Conservation (phyloP, 2,329 filamentous ascomycete species). For the Zasmidium angulare region DNA sequence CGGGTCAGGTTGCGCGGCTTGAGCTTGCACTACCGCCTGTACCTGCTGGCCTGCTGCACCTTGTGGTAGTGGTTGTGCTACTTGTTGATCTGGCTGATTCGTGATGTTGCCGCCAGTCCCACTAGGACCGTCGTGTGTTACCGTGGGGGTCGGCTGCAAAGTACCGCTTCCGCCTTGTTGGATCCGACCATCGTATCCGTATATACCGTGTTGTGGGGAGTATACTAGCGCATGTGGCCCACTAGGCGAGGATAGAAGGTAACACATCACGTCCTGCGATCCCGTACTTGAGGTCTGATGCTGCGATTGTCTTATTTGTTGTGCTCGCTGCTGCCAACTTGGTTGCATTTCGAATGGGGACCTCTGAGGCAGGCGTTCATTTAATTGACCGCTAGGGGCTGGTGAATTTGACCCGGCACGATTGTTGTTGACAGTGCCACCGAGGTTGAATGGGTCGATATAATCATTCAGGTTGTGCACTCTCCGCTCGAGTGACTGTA, state of each 20-base stretch:
- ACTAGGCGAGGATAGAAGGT: conserved; percentile 46
- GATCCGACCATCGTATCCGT: conserved; percentile 17
- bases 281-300: conserved; percentile 11
- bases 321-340: conserved; percentile 15
- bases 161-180: neutral
- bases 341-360: neutral
- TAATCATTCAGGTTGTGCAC: conserved; percentile 29
- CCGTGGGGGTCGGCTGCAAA: conserved; percentile 18
- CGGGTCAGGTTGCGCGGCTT: conserved; percentile 13
- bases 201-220: conserved; percentile 38
- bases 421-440: too few relatives aligned
- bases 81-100: conserved; percentile 5
- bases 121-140: neutral
- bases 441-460: conserved; percentile 30
- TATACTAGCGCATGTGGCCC: conserved; percentile 48
- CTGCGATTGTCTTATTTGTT: conserved; percentile 16
- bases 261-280: conserved; percentile 35
- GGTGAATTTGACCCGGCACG: neutral
- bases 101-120: neutral
- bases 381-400: neutral
- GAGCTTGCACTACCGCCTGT: conserved; percentile 16
- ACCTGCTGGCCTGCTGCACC: conserved; percentile 21
- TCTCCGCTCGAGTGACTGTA: conserved; percentile 25
- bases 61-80: conserved; percentile 7
- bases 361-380: neutral